Evolutionary conservation across 2,329 filamentous ascomycete species (phyloP).

Genomic region (Cryphonectria radicalis): DNA sequence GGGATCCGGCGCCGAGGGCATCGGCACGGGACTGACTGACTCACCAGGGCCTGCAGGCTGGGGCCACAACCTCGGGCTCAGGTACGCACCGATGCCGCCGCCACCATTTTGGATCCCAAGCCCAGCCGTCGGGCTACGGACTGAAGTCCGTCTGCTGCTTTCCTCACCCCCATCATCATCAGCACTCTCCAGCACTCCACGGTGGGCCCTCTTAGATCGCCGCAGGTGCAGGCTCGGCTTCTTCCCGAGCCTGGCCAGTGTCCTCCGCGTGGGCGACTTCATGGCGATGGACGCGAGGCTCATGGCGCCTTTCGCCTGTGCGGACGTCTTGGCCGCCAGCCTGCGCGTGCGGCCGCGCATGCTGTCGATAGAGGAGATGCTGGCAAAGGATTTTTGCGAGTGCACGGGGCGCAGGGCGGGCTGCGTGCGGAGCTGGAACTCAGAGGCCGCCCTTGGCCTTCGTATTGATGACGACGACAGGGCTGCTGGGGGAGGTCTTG

Average conservation of each 20-base stretch:
- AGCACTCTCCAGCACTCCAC: constrained; percentile 20
- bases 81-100: constrained; percentile 7
- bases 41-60: constrained; percentile 8
- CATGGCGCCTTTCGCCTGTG: constrained; percentile 23
- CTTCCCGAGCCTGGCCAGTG: constrained; percentile 19
- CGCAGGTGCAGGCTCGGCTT: constrained; percentile 19
- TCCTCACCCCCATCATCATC: constrained; percentile 3
- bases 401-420: constrained; percentile 23
- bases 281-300: constrained; percentile 23
- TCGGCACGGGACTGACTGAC: constrained; percentile 1
- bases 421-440: constrained; percentile 6
- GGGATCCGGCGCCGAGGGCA: constrained; percentile 1
- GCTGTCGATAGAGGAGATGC: constrained; percentile 25
- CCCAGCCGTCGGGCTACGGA: neutral
- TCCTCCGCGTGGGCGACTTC: constrained; percentile 22
- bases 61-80: constrained; percentile 24
- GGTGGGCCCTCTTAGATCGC: constrained; percentile 14
- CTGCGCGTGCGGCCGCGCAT: constrained; percentile 18
- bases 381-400: constrained; percentile 26
- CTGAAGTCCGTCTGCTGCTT: neutral
- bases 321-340: constrained; percentile 24
- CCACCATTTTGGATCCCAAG: neutral
- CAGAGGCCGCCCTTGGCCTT: neutral
- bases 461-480: neutral
- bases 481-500: neutral